Base-by-base conservation (phyloP, 805 yeast genomes). In the Cyberlindnera misumaiensis region DNA sequence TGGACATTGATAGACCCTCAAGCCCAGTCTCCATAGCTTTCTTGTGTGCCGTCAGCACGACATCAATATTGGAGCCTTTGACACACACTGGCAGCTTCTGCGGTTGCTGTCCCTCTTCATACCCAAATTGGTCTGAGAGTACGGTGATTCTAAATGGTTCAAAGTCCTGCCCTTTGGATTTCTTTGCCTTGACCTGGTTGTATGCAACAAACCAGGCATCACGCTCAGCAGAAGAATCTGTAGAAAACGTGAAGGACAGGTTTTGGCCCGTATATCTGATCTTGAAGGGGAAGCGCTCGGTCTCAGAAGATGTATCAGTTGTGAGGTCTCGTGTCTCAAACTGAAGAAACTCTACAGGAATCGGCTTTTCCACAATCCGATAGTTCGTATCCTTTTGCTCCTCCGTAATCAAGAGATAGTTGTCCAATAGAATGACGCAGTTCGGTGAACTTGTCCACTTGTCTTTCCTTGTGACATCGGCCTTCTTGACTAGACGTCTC, bases 401-500 rank as follows among this genome's bases (percentile, higher is more conserved):
- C 30, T 85, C 80, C 1, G 85, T 79, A 1, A 86, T 70, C 25
- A 86, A 52, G 32, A 86, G 59, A 48, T 69, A 83, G 51, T 86
- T 83, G 53, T 86, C 95, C 37, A 86, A 59, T 22, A 86, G 59
- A 14, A 84, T 73, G 17, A 83, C 49, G 1, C 65, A 59, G 0
- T 70, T 63, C 7, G 65, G 61, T 29, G 83, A 68, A 29, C 79
- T 80, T 24, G 78, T 63, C 64, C 78, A 74, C 49, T 77, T 62
- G 35, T 82, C 93, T 42, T 80, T 76, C 39, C 81, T 67, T 2
- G 64, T 49, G 13, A 83, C 70, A 18, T 69, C 72, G 0, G 88
- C 93, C 10, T 80, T 63, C 45, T 65, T 65, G 32, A 80, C 55
- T 18, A 85, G 60, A 45, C 64, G 71, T 46, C 95, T 66, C 35